Conservation (phyloP, 139 green algal species). For the Chlorella sp. region DNA sequence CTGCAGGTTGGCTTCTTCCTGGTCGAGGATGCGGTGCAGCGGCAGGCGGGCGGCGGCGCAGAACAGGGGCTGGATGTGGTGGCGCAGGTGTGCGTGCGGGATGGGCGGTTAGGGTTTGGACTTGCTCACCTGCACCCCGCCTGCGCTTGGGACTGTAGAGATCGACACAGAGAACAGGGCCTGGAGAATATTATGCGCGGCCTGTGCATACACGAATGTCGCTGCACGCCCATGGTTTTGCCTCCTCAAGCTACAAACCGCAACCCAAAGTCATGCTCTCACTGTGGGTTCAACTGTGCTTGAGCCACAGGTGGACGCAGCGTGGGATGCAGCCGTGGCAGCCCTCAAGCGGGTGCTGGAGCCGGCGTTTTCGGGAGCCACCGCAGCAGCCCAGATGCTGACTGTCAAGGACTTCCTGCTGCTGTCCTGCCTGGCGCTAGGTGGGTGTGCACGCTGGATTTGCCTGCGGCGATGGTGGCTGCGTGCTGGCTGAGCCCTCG, state of each 20-base stretch:
- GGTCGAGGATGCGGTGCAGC: slow-evolving; percentile 74
- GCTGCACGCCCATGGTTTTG: too few species aligned
- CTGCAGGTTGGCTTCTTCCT: slow-evolving; percentile 83
- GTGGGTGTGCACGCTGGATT: slow-evolving; percentile 36
- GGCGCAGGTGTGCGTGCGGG: slow-evolving; percentile 15
- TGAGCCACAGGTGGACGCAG: slow-evolving; percentile 42
- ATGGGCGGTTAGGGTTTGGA: too few species aligned
- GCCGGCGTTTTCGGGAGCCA: slow-evolving; percentile 55
- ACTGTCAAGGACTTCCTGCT: slow-evolving; percentile 81
- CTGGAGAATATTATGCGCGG: too few species aligned
- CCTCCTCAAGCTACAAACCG: too few species aligned
- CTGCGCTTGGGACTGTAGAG: too few species aligned
- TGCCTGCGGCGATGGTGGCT: too few species aligned
- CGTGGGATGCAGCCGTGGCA: slow-evolving; percentile 64
- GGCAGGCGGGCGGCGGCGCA: background rate
- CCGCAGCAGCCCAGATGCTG: slow-evolving; percentile 49
- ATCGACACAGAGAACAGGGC: too few species aligned
- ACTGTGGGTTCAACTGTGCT: too few species aligned
- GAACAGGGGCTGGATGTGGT: background rate
- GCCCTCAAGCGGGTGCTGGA: slow-evolving; percentile 65
- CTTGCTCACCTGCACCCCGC: too few species aligned
- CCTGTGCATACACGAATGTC: too few species aligned
- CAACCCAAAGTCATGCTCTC: too few species aligned
- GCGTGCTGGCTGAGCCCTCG: too few species aligned
- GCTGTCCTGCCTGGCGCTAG: slow-evolving; percentile 75